Base-by-base conservation (phyloP, 2,329 filamentous ascomycete genomes). In the Thermothelomyces thermophilus region DNA sequence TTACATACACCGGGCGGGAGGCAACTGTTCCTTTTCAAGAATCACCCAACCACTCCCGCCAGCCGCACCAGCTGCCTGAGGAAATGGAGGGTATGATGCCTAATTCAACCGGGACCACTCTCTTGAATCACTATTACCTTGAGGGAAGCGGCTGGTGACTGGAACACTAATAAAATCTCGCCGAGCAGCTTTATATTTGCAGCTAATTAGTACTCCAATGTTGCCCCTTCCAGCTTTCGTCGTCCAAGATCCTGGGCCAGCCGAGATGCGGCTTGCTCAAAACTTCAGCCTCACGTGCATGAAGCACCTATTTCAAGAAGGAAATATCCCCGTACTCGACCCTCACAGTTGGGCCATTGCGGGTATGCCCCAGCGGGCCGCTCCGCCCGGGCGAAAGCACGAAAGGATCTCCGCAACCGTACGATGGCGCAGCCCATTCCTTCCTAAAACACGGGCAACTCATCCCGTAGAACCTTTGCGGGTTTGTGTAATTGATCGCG, bases 181-280 rank as follows among this genome's bases (percentile, higher is more conserved):
- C n/a, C n/a, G n/a, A n/a, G n/a, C n/a, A n/a, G n/a, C n/a, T n/a
- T n/a, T n/a, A n/a, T n/a, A n/a, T n/a, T n/a, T n/a, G n/a, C n/a
- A n/a, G n/a, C n/a, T n/a, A n/a, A n/a, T n/a, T n/a, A n/a, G n/a
- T n/a, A n/a, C n/a, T n/a, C n/a, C n/a, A n/a, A n/a, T n/a, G n/a
- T n/a, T 61, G 70, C 10, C 50, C 68, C 2, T 58, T 68, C 19
- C 50, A 63, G 55, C 60, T 68, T n/a, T n/a, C 8, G 66, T 65
- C 3, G 66, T 67, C 47, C 62, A 67, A 48, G 66, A 67, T n/a
- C 54, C 40, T 68, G 30, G 64, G 53, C 33, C 67, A 64, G 65
- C 55, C 58, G 30, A 51, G 53, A n/a, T 50, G 50, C 19, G 52
- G 51, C 5, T 56, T 63, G 0, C 26, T 53, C 1, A 51, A 54